Conservation (phyloP, 2,329 filamentous ascomycete genomes). For the Xylariaceae sp. region DNA sequence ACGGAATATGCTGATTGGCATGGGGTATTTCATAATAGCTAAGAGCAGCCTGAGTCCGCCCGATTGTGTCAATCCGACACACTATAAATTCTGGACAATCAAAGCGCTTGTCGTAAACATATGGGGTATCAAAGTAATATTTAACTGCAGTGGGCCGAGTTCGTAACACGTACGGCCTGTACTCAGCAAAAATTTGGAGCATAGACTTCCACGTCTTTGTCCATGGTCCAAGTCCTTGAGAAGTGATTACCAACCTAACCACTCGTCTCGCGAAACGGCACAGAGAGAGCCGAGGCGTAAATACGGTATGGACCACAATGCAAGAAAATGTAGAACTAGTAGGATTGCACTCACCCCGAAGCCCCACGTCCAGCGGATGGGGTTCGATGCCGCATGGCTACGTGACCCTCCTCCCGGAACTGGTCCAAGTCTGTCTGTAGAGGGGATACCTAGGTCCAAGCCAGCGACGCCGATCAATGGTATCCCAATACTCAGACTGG, state of each 20-base stretch:
- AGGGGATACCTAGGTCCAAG: constrained; percentile 53
- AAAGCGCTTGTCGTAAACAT: too few species aligned
- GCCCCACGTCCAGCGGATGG: constrained; percentile 24
- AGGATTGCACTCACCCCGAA: constrained; percentile 31
- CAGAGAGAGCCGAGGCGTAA: constrained; percentile 32
- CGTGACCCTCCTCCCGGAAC: constrained; percentile 8
- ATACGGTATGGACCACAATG: constrained; percentile 27
- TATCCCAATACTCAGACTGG: constrained; percentile 60
- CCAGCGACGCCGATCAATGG: constrained; percentile 66
- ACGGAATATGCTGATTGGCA: too few species aligned
- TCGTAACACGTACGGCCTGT: too few species aligned
- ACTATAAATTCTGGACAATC: too few species aligned
- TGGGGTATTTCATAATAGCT: too few species aligned
- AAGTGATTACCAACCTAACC: constrained; percentile 18
- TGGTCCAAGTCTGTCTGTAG: constrained; percentile 7
- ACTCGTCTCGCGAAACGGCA: constrained; percentile 18
- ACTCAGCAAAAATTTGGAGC: too few species aligned
- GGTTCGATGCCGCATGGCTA: constrained; percentile 6
- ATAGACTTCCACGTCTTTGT: too few species aligned
- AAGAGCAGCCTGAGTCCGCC: too few species aligned
- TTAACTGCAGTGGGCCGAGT: too few species aligned
- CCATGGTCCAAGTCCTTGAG: too few species aligned
- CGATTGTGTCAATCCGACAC: too few species aligned
- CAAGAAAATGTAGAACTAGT: constrained; percentile 30
- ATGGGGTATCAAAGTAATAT: too few species aligned